Conservation (phyloP, 2,329 filamentous ascomycete genomes). For the Eurotiales sp. region DNA sequence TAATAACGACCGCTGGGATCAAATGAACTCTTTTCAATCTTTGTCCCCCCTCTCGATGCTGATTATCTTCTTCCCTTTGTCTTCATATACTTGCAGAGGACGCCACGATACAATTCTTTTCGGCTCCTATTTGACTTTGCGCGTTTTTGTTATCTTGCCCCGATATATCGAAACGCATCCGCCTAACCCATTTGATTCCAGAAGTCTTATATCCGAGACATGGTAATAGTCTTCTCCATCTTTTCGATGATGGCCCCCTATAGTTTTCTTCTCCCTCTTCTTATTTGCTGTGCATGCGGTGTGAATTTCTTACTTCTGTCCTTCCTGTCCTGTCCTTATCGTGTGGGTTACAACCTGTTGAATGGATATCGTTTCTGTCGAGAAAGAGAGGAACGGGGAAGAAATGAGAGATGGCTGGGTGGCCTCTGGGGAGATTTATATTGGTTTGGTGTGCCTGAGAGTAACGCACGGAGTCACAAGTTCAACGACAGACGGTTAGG, state of each 20-base stretch:
- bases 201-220: background rate
- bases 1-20: conserved; percentile 10
- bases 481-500: conserved; percentile 6
- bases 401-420: background rate
- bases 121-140: background rate
- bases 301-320: background rate
- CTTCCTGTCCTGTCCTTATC: background rate
- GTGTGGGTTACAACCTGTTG: conserved; percentile 5
- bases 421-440: background rate
- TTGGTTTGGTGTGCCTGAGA: background rate
- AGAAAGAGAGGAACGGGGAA: background rate
- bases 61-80: conserved; percentile 17
- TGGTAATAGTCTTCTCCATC: background rate
- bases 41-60: conserved; percentile 5
- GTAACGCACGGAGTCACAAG: no score
- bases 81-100: background rate
- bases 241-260: background rate
- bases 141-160: background rate
- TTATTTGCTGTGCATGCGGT: background rate
- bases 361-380: background rate
- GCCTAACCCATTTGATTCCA: background rate
- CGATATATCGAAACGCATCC: background rate
- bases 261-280: background rate
- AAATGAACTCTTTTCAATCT: conserved; percentile 4
- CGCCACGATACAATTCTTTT: conserved; percentile 6